Evolutionary conservation across 106 monocot species (phyloP).

Genomic region (Dactylorhiza incarnata): DNA sequence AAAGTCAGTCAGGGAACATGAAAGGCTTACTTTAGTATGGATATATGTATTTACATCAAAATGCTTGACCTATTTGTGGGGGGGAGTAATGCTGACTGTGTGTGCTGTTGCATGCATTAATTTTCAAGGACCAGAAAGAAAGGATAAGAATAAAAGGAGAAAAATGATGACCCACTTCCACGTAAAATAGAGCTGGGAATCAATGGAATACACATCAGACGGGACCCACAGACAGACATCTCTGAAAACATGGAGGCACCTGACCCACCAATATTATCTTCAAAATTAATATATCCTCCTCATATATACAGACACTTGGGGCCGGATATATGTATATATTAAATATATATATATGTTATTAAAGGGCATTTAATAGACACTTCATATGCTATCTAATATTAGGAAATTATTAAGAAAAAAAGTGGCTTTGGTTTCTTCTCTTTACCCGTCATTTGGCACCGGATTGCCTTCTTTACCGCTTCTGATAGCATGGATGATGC

Average conservation of each 20-base stretch:
- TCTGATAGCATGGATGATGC: conserved; percentile 19
- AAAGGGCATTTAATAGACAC: neutral
- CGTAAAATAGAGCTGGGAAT: neutral
- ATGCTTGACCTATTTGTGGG: neutral
- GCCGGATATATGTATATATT: too few relatives aligned
- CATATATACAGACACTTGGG: too few relatives aligned
- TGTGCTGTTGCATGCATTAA: neutral
- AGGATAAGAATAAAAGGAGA: neutral
- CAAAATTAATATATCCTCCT: neutral
- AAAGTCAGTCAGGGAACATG: too few relatives aligned
- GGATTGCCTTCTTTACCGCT: neutral
- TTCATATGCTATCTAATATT: too few relatives aligned
- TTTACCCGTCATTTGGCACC: neutral
- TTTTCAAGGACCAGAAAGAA: neutral
- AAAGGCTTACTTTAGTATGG: too few relatives aligned
- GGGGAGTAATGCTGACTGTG: neutral
- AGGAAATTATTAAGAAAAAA: neutral
- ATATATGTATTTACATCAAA: neutral
- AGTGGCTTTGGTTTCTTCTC: neutral
- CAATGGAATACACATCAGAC: conserved; percentile 3
- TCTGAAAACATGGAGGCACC: neutral
- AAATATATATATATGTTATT: neutral
- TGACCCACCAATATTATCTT: neutral
- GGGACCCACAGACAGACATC: neutral
- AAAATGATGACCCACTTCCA: neutral